Evolutionary conservation across 2,329 filamentous ascomycete genomes (phyloP), one percentile per base, ranked within the genome.

Genomic region (Anthostomella pinea): DNA sequence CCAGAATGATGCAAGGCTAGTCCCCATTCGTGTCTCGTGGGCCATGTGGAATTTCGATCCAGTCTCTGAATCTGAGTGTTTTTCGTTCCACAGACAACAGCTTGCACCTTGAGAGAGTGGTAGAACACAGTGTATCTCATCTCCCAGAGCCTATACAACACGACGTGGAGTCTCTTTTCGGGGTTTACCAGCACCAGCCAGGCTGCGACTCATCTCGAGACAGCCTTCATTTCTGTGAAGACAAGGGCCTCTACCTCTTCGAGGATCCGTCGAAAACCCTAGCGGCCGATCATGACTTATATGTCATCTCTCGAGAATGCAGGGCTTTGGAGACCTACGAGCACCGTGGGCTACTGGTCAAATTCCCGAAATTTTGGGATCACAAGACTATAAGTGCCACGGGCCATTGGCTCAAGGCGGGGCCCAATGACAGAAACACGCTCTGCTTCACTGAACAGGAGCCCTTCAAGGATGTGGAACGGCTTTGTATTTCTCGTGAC

Each of bases 131-230:
- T n/a, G n/a, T n/a, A n/a, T n/a, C n/a, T n/a, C n/a, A n/a, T n/a
- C 18, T 45, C 26, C 39, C 45, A 29, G 16, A 5, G 16, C 13
- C 23, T n/a, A 30, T 27, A 10, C 39, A 33, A 29, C 2, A 28
- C 1, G 23, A 33, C 23, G 6, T 52, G 3, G 1, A 14, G 4
- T 42, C 30, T 13, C 31, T 49, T 7, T 8, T 16, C 9, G 53
- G 52, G 4, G 29, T 5, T 1, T 60, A 56, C 31, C 3, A 28
- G 2, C 40, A 47, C 11, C 30, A 39, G 5, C 49, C 52, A 2
- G 20, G 53, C 7, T 64, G 62, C 25, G 60, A 58, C n/a, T 49
- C 51, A 2, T 51, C 62, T 1, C 57, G 59, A 34, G 27, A 51
- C 6, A 56, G 51, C 13, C 46, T 64, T 1, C 53, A 56, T 27